These are phyloP conservation scores for Neobulgaria alba DNA, from an alignment of 2,329 filamentous ascomycete genomes.

Conservation along the genomic window DNA sequence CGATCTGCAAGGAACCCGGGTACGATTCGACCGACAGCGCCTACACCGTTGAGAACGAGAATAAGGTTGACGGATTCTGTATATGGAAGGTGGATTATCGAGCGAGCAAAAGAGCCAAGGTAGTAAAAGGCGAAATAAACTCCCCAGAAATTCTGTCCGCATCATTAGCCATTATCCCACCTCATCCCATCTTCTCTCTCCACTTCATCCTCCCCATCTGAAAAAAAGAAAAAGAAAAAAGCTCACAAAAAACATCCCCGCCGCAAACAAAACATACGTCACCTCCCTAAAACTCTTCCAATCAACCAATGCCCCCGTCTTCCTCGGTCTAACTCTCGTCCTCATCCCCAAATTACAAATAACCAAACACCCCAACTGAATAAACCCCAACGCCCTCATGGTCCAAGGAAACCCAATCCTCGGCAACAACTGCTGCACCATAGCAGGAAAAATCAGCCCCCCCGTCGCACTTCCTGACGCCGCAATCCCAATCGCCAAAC, in stretches of 20 bases:
- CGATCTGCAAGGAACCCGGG: slow-evolving; percentile 40
- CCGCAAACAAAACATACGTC: slow-evolving; percentile 37
- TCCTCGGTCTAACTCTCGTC: slow-evolving; percentile 34
- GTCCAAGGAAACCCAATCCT: slow-evolving; percentile 39
- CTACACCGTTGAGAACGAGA: slow-evolving; percentile 45
- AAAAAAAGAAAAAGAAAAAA: background rate
- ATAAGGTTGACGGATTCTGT: slow-evolving; percentile 40
- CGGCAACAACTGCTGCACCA: slow-evolving; percentile 35
- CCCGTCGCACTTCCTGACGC: slow-evolving; percentile 33
- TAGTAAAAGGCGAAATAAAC: slow-evolving; percentile 36
- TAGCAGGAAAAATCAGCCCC: slow-evolving; percentile 37
- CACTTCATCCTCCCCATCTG: too few relatives aligned
- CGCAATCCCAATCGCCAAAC: slow-evolving; percentile 31
- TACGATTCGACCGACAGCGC: slow-evolving; percentile 39
- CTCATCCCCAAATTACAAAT: slow-evolving; percentile 32
- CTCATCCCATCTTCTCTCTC: too few relatives aligned
- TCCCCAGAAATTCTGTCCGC: slow-evolving; percentile 31
- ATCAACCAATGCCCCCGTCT: slow-evolving; percentile 36
- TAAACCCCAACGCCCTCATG: slow-evolving; percentile 37
- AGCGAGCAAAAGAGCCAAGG: slow-evolving; percentile 31
- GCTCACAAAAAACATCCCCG: slow-evolving; percentile 32
- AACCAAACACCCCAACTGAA: slow-evolving; percentile 32
- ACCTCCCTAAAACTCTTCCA: slow-evolving; percentile 35
- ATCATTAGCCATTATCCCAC: too few relatives aligned
- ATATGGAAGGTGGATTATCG: slow-evolving; percentile 32